Evolutionary conservation across 371 early-diverging fungal genomes (phyloP), one percentile per base, ranked within the genome.

Genomic region (Apophysomyces variabilis): DNA sequence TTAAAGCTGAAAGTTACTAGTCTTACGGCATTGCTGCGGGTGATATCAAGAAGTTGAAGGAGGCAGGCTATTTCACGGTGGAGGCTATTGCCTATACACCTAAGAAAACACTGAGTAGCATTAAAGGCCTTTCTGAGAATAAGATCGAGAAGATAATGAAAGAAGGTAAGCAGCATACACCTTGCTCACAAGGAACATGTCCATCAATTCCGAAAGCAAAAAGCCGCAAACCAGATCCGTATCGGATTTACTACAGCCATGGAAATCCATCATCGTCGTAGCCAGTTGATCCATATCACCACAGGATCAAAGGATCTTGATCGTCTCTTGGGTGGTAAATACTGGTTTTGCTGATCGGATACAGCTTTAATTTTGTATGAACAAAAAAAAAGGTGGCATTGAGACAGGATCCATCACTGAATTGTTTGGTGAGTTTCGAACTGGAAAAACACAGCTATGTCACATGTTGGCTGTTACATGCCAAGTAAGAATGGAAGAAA

Each of bases 401-500:
- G 99, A 99, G 73, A 96, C 98, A 4, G 99, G 99, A 0, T 87
- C 92, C 6, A 99, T 99, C 66, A 99, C 99, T 18, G 99, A 99
- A 77, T 76, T 99, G 7, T 99, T 98, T 90, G 99, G 99, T 18
- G 99, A 99, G 79, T 99, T 99, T 80, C 81, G 99, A 58, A 97
- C 99, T 0, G 99, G 99, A 64, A 99, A 99, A 79, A 95, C 96
- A 38, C 99, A 99, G 81, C 64, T 99, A 3, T 99, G 99, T 78
- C 98, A 98, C 72, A 98, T 95, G 38, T 78, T 99, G 35, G 97
- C 99, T 0, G 98, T 99, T 5, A 93, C 96, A 13, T 97, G 96
- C 74, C 99, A 99, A 89, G 92, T 91, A 79, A 45, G 32, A 26
- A 1, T 26, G 32, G 3, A 26, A 26, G 32, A 26, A 26, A 26